Evolutionary conservation across 306 rosid species (phyloP), one percentile per base, ranked within the genome.

Genomic region (Quercus dentata): DNA sequence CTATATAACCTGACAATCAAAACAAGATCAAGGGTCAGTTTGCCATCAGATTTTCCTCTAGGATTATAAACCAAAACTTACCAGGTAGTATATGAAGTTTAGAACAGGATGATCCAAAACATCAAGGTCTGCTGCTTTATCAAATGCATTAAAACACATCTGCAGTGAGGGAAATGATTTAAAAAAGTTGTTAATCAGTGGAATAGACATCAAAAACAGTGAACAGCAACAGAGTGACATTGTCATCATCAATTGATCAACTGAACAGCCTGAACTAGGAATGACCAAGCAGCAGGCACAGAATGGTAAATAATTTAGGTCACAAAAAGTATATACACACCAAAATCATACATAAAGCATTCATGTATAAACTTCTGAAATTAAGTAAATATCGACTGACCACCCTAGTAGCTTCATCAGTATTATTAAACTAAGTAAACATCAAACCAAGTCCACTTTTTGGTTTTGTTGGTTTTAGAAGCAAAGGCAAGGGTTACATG

Each of bases 61-160:
- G 72, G 75, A 78, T 23, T 21, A 67, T 41, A 77, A 77, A 79
- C 25, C 28, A 51, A 56, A 83, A 87, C 94, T 89, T 88, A 94
- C 98, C 89, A 93, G 73, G 83, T 91, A 95, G 79, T 92, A 95
- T 70, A 90, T 80, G 4, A 95, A 86, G 83, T 95, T 95, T 73
- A 93, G 98, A 83, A 93, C 71, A 51, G 99, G 98, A 86, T 93
- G 99, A 89, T 88, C 86, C 92, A 95, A 81, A 77, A 95, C 94
- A 81, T 95, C 99, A 74, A 95, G 98, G 86, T 95, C 74, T 2
- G 97, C 99, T 61, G 90, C 91, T 58, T 82, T 49, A 88, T 95
- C 94, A 49, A 95, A 89, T 70, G 97, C 98, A 82, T 92, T 82
- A 33, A 95, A 89, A 85, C 99, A 95, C 94, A 93, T 84, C 99